Percentiles rank a stretch among this genome's conserved stretches.
phyloP scores from a whole-genome alignment of 2,329 filamentous ascomycete species.

The Colletotrichum sp. region DNA sequence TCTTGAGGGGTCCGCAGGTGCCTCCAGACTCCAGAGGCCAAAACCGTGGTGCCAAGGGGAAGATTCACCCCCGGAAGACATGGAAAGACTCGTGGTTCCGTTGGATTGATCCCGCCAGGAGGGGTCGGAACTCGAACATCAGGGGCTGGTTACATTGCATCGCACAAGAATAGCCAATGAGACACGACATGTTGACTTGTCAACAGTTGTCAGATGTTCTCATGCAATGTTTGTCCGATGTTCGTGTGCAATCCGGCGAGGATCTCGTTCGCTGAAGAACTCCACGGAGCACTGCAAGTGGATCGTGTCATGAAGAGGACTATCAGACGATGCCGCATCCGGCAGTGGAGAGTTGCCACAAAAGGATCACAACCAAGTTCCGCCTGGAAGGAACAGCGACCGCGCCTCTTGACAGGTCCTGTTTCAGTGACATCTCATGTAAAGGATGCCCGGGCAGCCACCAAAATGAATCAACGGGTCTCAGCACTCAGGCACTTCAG shows the following conservation, averaged over 20 bases:
- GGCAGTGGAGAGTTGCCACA: background rate
- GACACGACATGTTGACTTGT: background rate
- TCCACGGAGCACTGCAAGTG: background rate
- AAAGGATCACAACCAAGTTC: background rate
- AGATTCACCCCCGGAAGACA: background rate
- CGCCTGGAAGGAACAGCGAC: background rate
- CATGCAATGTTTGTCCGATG: background rate
- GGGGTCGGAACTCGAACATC: background rate
- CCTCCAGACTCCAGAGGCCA: background rate
- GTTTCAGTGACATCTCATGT: background rate
- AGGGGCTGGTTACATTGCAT: background rate
- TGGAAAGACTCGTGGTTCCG: background rate
- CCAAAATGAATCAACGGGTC: background rate
- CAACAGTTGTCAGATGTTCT: background rate
- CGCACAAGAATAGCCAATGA: background rate
- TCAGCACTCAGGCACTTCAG: background rate
- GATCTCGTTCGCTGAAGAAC: background rate
- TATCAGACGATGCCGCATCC: background rate
- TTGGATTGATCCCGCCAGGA: background rate
- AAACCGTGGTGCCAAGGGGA: background rate
- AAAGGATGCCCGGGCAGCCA: background rate
- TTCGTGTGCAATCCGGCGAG: background rate
- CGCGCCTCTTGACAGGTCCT: background rate
- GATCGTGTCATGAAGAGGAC: background rate
- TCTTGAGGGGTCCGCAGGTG: background rate